Evolutionary conservation across 371 early-diverging fungal species (phyloP).

Genomic region (Amoeboradix gromovi): DNA sequence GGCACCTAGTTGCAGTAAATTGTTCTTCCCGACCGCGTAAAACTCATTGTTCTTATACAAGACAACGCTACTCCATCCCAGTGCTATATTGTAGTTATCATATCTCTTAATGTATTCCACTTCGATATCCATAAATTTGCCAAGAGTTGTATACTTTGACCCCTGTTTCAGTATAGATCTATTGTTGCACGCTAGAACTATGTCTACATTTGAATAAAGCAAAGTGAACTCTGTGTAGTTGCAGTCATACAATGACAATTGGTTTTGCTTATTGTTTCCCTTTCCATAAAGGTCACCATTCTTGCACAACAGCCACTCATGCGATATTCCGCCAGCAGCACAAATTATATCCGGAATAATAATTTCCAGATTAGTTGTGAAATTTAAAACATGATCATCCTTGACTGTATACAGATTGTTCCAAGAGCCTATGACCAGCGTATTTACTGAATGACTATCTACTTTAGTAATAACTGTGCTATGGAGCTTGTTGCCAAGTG

Average conservation of each 20-base stretch:
- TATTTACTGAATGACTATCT: not conserved
- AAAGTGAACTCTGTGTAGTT: not conserved
- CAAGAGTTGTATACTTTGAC: not conserved
- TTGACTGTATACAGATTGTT: not conserved
- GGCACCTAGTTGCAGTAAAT: not conserved
- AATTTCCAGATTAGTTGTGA: not conserved
- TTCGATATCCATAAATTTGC: not conserved
- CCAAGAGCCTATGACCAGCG: not conserved
- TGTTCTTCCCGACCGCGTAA: not conserved
- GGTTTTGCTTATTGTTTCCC: not conserved
- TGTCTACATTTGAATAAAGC: not conserved
- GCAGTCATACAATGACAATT: not conserved
- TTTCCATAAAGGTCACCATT: not conserved
- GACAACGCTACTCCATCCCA: not conserved
- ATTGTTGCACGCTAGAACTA: not conserved
- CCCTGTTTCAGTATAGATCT: not conserved
- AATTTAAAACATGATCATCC: not conserved
- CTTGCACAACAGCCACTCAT: not conserved
- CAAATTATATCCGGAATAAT: not conserved
- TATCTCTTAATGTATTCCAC: not conserved
- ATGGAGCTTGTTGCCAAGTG: not conserved
- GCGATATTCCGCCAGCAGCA: not conserved
- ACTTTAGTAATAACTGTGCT: not conserved
- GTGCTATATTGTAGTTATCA: not conserved
- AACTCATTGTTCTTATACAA: not conserved